Base-by-base conservation (phyloP, 805 yeast species). In the Hanseniaspora nectarophila region DNA sequence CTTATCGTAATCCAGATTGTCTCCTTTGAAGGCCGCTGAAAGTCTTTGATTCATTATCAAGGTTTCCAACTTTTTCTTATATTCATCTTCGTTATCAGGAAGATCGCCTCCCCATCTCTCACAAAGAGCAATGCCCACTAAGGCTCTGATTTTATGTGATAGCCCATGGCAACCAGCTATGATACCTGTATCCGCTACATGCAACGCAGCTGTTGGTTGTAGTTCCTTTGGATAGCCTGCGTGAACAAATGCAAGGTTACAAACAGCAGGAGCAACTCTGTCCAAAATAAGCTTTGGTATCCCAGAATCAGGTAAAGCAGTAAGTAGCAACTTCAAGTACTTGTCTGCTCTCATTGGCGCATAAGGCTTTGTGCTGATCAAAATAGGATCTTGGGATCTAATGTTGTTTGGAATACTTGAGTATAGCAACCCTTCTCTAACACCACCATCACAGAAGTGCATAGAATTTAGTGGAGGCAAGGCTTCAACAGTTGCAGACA, bases 31-130 rank as follows among this genome's bases (percentile, higher is more conserved):
- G 15, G 53, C 53, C 2, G 53, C 53, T 12, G 53, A 49, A 18
- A 49, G 29, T 49, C 53, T 33, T 28, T 49, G 53, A 12, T 49
- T 45, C 51, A 74, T 61, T 5, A 77, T 80, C 34, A 76, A 59
- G 44, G 69, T 72, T 57, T 76, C 79, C 34, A 78, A 61, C 7
- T 68, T 67, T 10, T 69, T 63, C 57, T 74, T 74, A 58, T 70
- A 74, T 20, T 56, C 63, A 51, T 71, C 74, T 56, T 78, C 81
- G 43, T 68, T 65, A 38, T 75, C 77, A 15, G 86, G 83, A 13
- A 82, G 68, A 56, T 81, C 87, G 3, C 84, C 86, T 33, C 90
- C 90, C 90, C 90, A 84, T 57, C 92, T 70, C 58, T 82, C 85
- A 66, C 87, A 80, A 24, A 83, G 67, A 2, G 87, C 85, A 29